phyloP scores from a whole-genome alignment of 2,329 filamentous ascomycete species.

The Tolypocladium pustulatum region DNA sequence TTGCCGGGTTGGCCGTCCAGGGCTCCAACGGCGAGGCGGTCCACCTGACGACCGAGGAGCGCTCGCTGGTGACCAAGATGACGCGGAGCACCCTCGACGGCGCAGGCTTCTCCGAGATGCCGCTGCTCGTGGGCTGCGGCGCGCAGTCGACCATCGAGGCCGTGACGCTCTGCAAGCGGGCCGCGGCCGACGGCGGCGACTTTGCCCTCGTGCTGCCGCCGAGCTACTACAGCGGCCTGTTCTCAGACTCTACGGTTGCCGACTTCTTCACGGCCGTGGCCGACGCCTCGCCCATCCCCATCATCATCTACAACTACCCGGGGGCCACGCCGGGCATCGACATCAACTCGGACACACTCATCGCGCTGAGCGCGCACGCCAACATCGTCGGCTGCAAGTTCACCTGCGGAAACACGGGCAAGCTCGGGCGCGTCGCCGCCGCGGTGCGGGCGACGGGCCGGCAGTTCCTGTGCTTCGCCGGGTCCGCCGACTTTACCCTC shows the following conservation, averaged over 20 bases:
- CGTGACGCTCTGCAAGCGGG: conserved; percentile 54
- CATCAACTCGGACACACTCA: conserved; percentile 45
- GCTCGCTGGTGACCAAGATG: conserved; percentile 46
- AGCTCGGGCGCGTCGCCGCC: conserved; percentile 38
- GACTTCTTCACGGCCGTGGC: conserved; percentile 55
- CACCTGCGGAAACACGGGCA: conserved; percentile 54
- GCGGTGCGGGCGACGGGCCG: conserved; percentile 22
- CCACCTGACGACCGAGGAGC: conserved; percentile 54
- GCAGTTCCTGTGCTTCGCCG: conserved; percentile 58
- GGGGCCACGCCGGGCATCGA: conserved; percentile 46
- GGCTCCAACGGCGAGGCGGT: conserved; percentile 67
- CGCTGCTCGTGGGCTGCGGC: conserved; percentile 60
- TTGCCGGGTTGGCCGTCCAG: conserved; percentile 58
- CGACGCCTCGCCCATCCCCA: conserved; percentile 42
- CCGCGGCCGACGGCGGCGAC: conserved; percentile 52
- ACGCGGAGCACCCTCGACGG: conserved; percentile 52
- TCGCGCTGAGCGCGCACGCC: conserved; percentile 36
- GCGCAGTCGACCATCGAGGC: conserved; percentile 58
- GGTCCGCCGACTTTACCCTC: conserved; percentile 63
- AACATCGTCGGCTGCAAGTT: conserved; percentile 55
- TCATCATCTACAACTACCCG: conserved; percentile 56
- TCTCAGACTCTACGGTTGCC: conserved; percentile 44
- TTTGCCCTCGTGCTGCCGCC: conserved; percentile 59
- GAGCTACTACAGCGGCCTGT: conserved; percentile 54
- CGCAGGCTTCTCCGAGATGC: conserved; percentile 41